These are phyloP conservation scores for Globisporangium middletonii DNA, from an alignment of 352 stramenopile species.

Conservation along the genomic window DNA sequence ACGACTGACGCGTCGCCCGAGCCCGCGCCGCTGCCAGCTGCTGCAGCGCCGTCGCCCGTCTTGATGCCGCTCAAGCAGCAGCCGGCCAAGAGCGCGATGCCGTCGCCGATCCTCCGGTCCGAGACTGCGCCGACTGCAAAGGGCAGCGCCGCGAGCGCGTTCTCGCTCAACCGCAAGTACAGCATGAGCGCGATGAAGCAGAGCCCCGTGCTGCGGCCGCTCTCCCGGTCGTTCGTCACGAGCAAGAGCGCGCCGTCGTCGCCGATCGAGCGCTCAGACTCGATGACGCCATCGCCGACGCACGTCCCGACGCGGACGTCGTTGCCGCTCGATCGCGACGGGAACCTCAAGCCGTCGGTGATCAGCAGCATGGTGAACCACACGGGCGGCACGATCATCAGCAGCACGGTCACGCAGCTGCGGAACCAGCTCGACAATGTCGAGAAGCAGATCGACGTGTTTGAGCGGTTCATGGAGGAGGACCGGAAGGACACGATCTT, in stretches of 20 bases:
- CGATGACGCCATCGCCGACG: constrained; percentile 12
- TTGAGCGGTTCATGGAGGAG: constrained; percentile 85
- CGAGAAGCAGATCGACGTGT: constrained; percentile 87
- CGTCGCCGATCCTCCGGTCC: constrained; percentile 9
- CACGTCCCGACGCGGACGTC: constrained; percentile 11
- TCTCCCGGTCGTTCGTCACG: constrained; percentile 7
- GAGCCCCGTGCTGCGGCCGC: constrained; percentile 9
- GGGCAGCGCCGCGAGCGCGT: neutral
- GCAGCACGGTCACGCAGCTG: constrained; percentile 65
- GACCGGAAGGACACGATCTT: constrained; percentile 86
- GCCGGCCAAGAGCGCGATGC: neutral
- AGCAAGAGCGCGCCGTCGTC: constrained; percentile 54
- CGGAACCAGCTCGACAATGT: constrained; percentile 83
- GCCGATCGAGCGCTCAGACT: constrained; percentile 29
- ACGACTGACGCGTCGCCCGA: constrained; percentile 23
- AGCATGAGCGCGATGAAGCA: constrained; percentile 3
- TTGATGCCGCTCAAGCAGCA: neutral
- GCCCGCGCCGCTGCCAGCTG: constrained; percentile 2
- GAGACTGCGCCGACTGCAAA: constrained; percentile 2
- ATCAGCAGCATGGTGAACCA: constrained; percentile 6
- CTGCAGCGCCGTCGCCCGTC: constrained; percentile 1
- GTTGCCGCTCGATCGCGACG: constrained; percentile 12
- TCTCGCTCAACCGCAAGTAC: constrained; percentile 3
- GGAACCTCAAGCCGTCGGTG: neutral
- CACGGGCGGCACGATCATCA: constrained; percentile 46